Conservation (phyloP, 768 basidiomycete genomes). For the Astraeus odoratus region DNA sequence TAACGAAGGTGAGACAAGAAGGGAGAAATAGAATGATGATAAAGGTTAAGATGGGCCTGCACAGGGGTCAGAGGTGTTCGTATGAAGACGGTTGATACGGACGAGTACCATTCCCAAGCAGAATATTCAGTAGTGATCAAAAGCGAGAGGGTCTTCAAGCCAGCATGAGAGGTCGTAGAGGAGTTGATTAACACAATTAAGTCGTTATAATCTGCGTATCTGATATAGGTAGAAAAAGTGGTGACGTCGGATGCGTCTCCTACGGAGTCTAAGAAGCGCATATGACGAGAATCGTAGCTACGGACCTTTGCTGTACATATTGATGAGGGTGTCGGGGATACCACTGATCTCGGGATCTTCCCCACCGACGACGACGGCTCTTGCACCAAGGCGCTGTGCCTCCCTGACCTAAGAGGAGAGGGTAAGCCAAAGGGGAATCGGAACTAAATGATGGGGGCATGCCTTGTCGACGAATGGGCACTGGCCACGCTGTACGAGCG, state of each 20-base stretch:
- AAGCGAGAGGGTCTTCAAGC: slow-evolving; percentile 66
- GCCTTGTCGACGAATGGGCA: slow-evolving; percentile 92
- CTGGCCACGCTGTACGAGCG: slow-evolving; percentile 80
- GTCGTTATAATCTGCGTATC: slow-evolving; percentile 68
- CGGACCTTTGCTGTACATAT: slow-evolving; percentile 89
- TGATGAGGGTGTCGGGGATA: slow-evolving; percentile 70
- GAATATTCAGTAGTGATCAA: slow-evolving; percentile 74
- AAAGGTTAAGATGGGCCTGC: slow-evolving; percentile 79
- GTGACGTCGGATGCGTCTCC: slow-evolving; percentile 81
- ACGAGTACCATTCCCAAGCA: slow-evolving; percentile 93
- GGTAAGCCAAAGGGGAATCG: background rate
- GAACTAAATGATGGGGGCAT: slow-evolving; percentile 28
- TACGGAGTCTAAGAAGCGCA: slow-evolving; percentile 21
- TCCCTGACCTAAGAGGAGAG: slow-evolving; percentile 38
- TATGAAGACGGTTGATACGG: slow-evolving; percentile 17
- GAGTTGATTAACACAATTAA: slow-evolving; percentile 61
- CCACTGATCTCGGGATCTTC: slow-evolving; percentile 58
- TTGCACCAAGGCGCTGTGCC: slow-evolving; percentile 68
- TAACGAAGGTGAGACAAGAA: slow-evolving; percentile 81
- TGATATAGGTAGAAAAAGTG: slow-evolving; percentile 86
- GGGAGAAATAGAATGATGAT: slow-evolving; percentile 86
- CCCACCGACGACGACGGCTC: slow-evolving; percentile 90
- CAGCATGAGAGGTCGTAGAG: slow-evolving; percentile 77
- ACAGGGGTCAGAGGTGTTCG: slow-evolving; percentile 4
- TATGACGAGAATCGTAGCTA: slow-evolving; percentile 7